Evolutionary conservation across 306 rosid species (phyloP), one percentile per base, ranked within the genome.

Genomic region (Quercus engelmannii): DNA sequence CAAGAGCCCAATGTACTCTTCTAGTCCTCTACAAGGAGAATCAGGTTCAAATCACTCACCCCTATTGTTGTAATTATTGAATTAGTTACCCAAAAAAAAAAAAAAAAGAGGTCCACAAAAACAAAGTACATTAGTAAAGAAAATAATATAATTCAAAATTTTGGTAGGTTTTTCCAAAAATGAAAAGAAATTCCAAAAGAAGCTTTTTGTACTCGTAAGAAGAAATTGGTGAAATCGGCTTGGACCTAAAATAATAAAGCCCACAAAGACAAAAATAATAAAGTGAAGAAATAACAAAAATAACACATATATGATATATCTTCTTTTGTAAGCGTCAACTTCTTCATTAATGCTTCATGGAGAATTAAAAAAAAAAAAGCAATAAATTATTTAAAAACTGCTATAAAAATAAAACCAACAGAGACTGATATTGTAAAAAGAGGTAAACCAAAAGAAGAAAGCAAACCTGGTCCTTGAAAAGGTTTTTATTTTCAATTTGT

Each of bases 401-500:
- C 69, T 5, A 14, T 11, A 7, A n/a, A 62, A 61, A 20, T 8
- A 20, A 56, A 2, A 8, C 20, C 5, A 10, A 49, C 14, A 49
- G 54, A 49, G 54, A 49, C 3, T 41, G 17, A 49, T 0, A 13
- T 49, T 49, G 14, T 3, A 49, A 10, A 49, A 12, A 49, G 54
- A 19, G 57, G 21, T 14, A 74, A 52, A 15, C 69, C 6, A 41
- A 56, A 62, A 52, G 17, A 3, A 61, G 5, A 3, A 49, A 17
- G 54, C 6, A 55, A 41, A 89, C 94, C 93, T 83, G 28, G 69
- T 77, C 25, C 41, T 46, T 73, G 80, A 79, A 88, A 19, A 88
- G 87, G 56, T 86, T 74, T 43, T 86, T 57, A 28, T 85, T 69
- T 80, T 62, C 68, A 75, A 90, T 87, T 78, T 90, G 87, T 41